A percentile compares a stretch with the other conserved stretches of the same genome.
These are phyloP conservation scores for Tympanopsis confertula DNA, from an alignment of 2,329 filamentous ascomycete genomes.

Conservation along the genomic window DNA sequence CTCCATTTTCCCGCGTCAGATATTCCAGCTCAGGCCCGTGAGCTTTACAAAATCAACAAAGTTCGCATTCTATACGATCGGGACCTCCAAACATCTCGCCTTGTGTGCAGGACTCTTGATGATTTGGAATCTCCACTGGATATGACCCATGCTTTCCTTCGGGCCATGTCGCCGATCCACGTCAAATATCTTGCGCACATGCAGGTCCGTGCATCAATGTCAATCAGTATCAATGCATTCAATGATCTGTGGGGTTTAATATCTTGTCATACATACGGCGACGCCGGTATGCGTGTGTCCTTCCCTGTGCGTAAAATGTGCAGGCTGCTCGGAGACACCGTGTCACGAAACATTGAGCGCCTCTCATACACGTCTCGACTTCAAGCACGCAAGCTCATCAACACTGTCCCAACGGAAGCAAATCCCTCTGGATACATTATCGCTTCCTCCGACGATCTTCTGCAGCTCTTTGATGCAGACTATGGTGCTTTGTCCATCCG, in stretches of 20 bases:
- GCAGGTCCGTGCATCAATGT: conserved; percentile 90
- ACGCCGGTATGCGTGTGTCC: conserved; percentile 73
- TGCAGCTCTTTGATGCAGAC: conserved; percentile 78
- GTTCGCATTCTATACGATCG: conserved; percentile 80
- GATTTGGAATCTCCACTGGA: conserved; percentile 69
- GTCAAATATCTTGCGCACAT: conserved; percentile 80
- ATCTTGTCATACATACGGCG: conserved; percentile 71
- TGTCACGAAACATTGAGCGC: conserved; percentile 76
- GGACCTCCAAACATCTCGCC: conserved; percentile 65
- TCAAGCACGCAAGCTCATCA: conserved; percentile 82
- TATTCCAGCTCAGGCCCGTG: conserved; percentile 73
- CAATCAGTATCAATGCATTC: conserved; percentile 81
- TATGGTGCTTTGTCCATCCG: conserved; percentile 75
- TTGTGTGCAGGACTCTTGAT: conserved; percentile 67
- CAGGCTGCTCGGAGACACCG: conserved; percentile 72
- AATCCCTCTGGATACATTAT: conserved; percentile 86
- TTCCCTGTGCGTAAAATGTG: conserved; percentile 92
- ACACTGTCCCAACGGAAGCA: conserved; percentile 66
- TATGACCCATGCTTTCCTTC: conserved; percentile 72
- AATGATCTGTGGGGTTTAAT: conserved; percentile 80
- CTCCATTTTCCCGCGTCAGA: conserved; percentile 81
- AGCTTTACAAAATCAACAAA: conserved; percentile 81
- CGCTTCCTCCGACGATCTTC: conserved; percentile 73
- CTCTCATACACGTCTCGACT: conserved; percentile 76
- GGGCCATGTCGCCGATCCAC: conserved; percentile 84